Evolutionary conservation across 2,329 filamentous ascomycete genomes (phyloP).

Genomic region (Neonectria coccinea): DNA sequence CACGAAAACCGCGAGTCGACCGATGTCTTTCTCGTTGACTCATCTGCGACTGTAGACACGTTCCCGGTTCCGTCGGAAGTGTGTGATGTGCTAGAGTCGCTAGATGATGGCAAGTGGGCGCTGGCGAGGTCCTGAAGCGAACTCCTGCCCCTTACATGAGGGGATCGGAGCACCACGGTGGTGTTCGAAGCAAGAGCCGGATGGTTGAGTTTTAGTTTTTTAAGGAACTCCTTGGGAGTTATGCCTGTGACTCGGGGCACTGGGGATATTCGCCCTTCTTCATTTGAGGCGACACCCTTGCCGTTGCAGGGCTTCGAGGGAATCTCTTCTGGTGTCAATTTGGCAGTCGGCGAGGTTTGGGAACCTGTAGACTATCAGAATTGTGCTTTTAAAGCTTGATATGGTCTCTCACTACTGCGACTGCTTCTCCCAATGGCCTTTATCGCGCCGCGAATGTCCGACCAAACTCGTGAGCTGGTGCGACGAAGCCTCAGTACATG

Average conservation of each 20-base stretch:
- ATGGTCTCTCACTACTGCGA: constrained; percentile 30
- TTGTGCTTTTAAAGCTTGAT: too few species aligned
- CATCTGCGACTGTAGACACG: constrained; percentile 39
- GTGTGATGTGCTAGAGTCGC: constrained; percentile 38
- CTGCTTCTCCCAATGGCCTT: constrained; percentile 49
- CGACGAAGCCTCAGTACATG: constrained; percentile 42
- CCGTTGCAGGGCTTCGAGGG: constrained; percentile 20
- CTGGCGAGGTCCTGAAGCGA: constrained; percentile 44
- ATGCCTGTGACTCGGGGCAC: constrained; percentile 31
- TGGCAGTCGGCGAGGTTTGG: constrained; percentile 35
- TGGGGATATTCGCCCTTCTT: constrained; percentile 2
- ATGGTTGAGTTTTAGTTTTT: constrained; percentile 44
- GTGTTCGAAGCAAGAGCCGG: constrained; percentile 43
- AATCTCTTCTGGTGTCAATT: constrained; percentile 23
- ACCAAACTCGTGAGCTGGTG: constrained; percentile 50
- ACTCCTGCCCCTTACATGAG: constrained; percentile 36
- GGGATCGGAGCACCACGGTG: constrained; percentile 46
- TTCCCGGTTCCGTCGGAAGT: constrained; percentile 47
- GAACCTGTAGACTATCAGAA: constrained; percentile 39
- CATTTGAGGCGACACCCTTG: constrained; percentile 16
- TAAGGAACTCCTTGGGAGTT: constrained; percentile 43
- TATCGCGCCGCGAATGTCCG: constrained; percentile 51
- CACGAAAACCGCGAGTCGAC: constrained; percentile 48
- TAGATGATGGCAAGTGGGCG: constrained; percentile 33
- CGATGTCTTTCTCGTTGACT: constrained; percentile 50